phyloP scores from a whole-genome alignment of 2,329 filamentous ascomycete species.

The Fusarium austroafricanum region DNA sequence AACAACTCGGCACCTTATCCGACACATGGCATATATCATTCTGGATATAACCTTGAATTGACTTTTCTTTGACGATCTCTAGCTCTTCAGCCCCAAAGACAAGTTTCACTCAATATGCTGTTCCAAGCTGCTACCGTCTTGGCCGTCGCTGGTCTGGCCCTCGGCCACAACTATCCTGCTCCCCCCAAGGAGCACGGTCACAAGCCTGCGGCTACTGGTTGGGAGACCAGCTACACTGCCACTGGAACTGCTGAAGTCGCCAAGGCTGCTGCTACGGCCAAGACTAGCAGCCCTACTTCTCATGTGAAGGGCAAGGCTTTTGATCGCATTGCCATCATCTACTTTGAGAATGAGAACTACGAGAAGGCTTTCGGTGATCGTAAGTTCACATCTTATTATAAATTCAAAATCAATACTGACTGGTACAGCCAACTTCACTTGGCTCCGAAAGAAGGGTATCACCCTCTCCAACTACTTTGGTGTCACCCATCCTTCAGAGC shows the following conservation, averaged over 20 bases:
- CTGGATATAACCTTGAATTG: background rate
- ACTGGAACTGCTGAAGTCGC: constrained; percentile 63
- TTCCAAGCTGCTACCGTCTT: constrained; percentile 40
- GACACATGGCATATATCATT: background rate
- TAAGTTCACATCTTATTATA: constrained; percentile 48
- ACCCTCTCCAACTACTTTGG: constrained; percentile 56
- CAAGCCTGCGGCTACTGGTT: constrained; percentile 29
- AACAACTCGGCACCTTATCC: constrained; percentile 25
- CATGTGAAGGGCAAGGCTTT: constrained; percentile 77
- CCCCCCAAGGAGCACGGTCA: constrained; percentile 1
- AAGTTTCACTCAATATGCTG: constrained; percentile 21
- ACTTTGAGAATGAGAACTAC: constrained; percentile 82
- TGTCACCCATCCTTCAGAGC: constrained; percentile 73
- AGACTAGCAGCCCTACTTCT: constrained; percentile 69
- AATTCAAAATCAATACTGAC: background rate
- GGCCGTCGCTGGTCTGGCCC: constrained; percentile 44
- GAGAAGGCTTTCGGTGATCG: constrained; percentile 72
- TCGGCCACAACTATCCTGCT: constrained; percentile 31
- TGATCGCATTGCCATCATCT: constrained; percentile 78
- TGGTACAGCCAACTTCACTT: constrained; percentile 42
- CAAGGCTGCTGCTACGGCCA: constrained; percentile 69
- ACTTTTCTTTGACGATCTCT: background rate
- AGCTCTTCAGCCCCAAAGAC: background rate
- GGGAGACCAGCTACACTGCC: constrained; percentile 61
- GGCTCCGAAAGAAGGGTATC: constrained; percentile 48